Conservation (phyloP, 1,139 yeast species). For the Blastobotrys indianensis region DNA sequence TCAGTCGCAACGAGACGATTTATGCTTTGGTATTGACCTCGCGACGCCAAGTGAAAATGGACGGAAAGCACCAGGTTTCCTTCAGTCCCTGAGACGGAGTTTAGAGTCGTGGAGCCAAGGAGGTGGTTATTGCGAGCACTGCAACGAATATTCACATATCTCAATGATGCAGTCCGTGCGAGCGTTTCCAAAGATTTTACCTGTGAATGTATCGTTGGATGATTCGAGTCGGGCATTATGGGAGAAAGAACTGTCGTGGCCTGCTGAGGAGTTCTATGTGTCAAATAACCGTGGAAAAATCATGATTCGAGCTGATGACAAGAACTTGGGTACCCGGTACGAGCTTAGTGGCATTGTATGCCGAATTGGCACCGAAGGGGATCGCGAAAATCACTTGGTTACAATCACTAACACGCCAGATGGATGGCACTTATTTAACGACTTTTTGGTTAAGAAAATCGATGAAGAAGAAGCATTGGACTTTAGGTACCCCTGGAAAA, state of each 20-base stretch:
- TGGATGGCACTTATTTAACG: slow-evolving; percentile 81
- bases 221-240: slow-evolving; percentile 8
- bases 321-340: slow-evolving; percentile 22
- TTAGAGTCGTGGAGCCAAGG: slow-evolving; percentile 45
- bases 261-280: slow-evolving; percentile 20
- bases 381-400: slow-evolving; percentile 33
- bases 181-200: slow-evolving; percentile 60
- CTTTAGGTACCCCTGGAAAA: slow-evolving; percentile 71
- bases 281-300: slow-evolving; percentile 13
- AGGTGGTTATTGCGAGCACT: slow-evolving; percentile 47
- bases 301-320: slow-evolving; percentile 12
- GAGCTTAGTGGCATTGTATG: slow-evolving; percentile 35
- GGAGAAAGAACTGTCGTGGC: slow-evolving; percentile 18
- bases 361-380: slow-evolving; percentile 31
- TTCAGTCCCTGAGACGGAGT: slow-evolving; percentile 5
- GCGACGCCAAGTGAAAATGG: slow-evolving; percentile 2
- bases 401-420: slow-evolving; percentile 39
- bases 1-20: slow-evolving; percentile 10
- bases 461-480: slow-evolving; percentile 65
- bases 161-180: slow-evolving; percentile 34
- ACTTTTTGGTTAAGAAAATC: slow-evolving; percentile 78
- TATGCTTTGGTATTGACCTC: slow-evolving; percentile 3
- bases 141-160: slow-evolving; percentile 46
- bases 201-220: slow-evolving; percentile 37
- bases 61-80: slow-evolving; percentile 3